Base-by-base conservation (phyloP, 768 basidiomycete species). In the Trametes cingulata region DNA sequence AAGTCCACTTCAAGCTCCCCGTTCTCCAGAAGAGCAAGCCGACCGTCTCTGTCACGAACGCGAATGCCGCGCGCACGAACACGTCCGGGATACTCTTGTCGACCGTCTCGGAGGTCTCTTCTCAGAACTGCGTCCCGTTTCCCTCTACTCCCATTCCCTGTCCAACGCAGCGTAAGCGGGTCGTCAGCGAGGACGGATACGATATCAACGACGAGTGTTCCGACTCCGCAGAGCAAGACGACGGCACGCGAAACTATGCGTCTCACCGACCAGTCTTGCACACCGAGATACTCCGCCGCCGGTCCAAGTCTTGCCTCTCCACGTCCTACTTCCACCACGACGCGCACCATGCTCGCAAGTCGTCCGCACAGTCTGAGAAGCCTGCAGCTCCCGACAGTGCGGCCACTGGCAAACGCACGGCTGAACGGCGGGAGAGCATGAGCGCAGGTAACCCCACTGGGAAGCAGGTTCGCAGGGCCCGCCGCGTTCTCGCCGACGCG, bases 11-110 rank as follows among this genome's bases (percentile, higher is more conserved):
- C 60, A 63, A 63, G 47, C 42, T 63, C 13, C 61, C 64, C 35
- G 46, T 62, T 1, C 54, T 63, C 42, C 60, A 49, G 45, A 78
- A 78, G 53, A 75, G 75, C 10, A 69, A 71, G 4, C 74, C 77
- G 6, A 78, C 77, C 0, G 72, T 78, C 24, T 77, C 72, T 6
- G 63, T 78, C 46, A 74, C 77, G 25, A 69, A 65, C 57, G 56
- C 70, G 7, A 68, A 67, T 46, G 75, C 72, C 22, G 71, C 69
- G 37, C 66, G 71, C 20, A 60, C 52, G 35, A 51, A 35, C 17
- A 57, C 58, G 9, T 39, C 47, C 29, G 27, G 22, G 22, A 46
- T n/a, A 14, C 25, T 48, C 22, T 19, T 39, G 20, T 43, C 29
- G 13, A 22, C 24, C 48, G 10, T 51, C n/a, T 4, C 53, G 10